Conservation (phyloP, 1,284 basidiomycete genomes). For the Fomitopsis palustris region DNA sequence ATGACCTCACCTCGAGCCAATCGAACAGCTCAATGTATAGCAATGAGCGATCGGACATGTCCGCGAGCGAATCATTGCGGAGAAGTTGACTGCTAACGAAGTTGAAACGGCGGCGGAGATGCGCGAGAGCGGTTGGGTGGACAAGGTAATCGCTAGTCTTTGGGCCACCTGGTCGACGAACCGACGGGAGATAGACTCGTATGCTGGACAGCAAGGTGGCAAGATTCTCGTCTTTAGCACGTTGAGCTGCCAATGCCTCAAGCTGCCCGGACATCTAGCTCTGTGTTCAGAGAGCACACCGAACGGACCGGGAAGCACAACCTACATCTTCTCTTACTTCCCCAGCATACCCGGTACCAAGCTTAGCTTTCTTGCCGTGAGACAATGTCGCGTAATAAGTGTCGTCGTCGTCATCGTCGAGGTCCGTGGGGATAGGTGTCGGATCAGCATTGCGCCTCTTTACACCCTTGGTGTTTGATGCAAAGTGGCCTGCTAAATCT, state of each 20-base stretch:
- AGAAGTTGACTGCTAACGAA: constrained; percentile 81
- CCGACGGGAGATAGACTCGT: constrained; percentile 74
- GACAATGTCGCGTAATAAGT: constrained; percentile 40
- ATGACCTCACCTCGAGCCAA: constrained; percentile 77
- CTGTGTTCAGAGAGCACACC: constrained; percentile 7
- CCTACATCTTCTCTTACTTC: constrained; percentile 77
- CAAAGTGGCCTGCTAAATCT: constrained; percentile 15
- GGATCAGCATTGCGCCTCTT: constrained; percentile 32
- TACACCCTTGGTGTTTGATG: constrained; percentile 20
- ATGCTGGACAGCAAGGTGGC: constrained; percentile 65
- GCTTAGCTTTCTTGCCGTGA: constrained; percentile 61
- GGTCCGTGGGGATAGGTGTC: constrained; percentile 18
- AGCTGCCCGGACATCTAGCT: constrained; percentile 72
- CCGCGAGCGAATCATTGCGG: constrained; percentile 85
- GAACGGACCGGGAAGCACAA: background rate
- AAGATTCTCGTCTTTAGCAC: constrained; percentile 67
- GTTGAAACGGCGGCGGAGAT: constrained; percentile 85
- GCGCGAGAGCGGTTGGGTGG: constrained; percentile 85
- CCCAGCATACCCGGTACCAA: constrained; percentile 85
- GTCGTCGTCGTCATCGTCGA: constrained; percentile 55
- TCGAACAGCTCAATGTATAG: constrained; percentile 88
- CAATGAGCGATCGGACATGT: constrained; percentile 85
- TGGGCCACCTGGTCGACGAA: constrained; percentile 68
- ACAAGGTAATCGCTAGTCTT: constrained; percentile 84
- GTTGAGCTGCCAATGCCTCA: constrained; percentile 71